These are phyloP conservation scores for Melanogaster broomeanus DNA, from an alignment of 768 basidiomycete species.

Conservation along the genomic window DNA sequence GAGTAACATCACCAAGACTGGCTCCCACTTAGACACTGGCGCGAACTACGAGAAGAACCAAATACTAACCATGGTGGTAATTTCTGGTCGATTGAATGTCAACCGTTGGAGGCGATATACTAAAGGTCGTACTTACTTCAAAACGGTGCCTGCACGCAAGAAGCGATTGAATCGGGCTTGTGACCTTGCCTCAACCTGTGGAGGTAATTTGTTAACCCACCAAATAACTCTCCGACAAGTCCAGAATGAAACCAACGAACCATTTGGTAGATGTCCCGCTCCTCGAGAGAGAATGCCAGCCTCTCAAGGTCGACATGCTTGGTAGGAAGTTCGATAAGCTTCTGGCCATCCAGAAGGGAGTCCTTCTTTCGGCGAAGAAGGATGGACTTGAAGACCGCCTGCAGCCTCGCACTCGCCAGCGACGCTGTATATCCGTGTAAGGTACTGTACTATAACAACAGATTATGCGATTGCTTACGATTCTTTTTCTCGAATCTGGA, in stretches of 20 bases:
- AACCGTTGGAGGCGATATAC: background rate
- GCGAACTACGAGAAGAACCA: background rate
- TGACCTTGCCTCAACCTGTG: constrained; percentile 50
- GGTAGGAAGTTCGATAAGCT: constrained; percentile 62
- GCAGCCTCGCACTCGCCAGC: constrained; percentile 58
- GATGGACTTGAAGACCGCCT: constrained; percentile 54
- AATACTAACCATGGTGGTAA: constrained; percentile 54
- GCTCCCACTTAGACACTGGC: background rate
- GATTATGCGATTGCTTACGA: constrained; percentile 41
- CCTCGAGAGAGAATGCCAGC: constrained; percentile 61
- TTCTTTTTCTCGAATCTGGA: constrained; percentile 45
- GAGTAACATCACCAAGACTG: constrained; percentile 48
- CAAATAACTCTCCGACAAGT: background rate
- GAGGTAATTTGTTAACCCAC: background rate
- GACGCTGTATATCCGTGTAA: constrained; percentile 33
- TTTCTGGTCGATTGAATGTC: constrained; percentile 38
- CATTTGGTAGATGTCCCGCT: constrained; percentile 63
- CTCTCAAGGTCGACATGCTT: constrained; percentile 53
- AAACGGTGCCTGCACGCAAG: constrained; percentile 61
- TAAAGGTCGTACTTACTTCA: constrained; percentile 47
- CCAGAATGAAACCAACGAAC: constrained; percentile 23
- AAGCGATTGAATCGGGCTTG: constrained; percentile 68
- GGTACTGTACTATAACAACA: too few species aligned
- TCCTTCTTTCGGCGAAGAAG: constrained; percentile 66
- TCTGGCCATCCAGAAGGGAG: constrained; percentile 63